Evolutionary conservation across 441 rosid genomes (phyloP), one percentile per base, ranked within the genome.

Genomic region (Pelargonium citronellum): DNA sequence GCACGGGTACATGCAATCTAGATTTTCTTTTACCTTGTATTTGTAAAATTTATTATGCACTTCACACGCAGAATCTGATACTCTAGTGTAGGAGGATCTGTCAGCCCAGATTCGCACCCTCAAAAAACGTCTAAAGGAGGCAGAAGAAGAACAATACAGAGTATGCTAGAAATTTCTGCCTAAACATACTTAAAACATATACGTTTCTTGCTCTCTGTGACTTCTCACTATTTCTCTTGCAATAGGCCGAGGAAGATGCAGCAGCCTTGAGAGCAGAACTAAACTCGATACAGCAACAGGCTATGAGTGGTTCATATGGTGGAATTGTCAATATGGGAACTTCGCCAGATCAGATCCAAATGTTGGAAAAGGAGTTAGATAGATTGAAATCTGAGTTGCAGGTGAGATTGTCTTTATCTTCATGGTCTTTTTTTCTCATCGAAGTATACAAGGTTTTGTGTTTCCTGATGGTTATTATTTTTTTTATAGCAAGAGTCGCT

Each of bases 221-320:
- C 12, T 74, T 71, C 72, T 74, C 63, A 67, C 15, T 73, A 37
- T 51, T 17, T 17, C 19, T 53, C 69, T 76, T 75, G 69, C 70
- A 47, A 71, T 77, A 95, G 99, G 99, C 99, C 3, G 99, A 95
- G 88, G 98, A 91, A 88, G 99, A 95, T 82, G 89, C 79, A 68
- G 79, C 79, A 64, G 73, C 79, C 34, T 60, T 76, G 72, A 76
- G 79, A 57, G 76, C 79, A 64, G 79, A 76, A 58, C 76, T 76
- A 46, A 72, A 72, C 63, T 72, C 69, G n/a, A 58, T 72, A 16
- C 79, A 72, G 61, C 76, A 65, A 46, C 75, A 68, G 67, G 73
- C 73, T 44, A 72, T 64, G 20, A 15, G 43, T 30, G 69, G 61
- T 71, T 74, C 73, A 16, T 64, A 63, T 64, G 67, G 75, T 44